phyloP scores from a whole-genome alignment of 306 rosid species.

The Prunus mira region DNA sequence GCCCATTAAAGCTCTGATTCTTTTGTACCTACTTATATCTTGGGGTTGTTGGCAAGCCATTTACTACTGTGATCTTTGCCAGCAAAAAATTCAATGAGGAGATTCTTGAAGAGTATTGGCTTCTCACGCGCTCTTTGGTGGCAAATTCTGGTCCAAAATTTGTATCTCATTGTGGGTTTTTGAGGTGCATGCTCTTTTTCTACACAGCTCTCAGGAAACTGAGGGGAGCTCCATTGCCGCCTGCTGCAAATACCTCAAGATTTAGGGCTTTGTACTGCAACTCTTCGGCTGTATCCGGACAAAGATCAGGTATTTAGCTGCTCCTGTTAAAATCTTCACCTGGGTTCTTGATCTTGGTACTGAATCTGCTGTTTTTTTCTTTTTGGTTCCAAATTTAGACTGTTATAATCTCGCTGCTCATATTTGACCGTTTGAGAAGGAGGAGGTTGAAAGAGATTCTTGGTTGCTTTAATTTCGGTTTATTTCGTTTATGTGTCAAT shows the following conservation, averaged over 20 bases:
- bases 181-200: conserved; percentile 25
- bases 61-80: conserved; percentile 17
- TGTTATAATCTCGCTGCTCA: not conserved
- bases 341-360: conserved; percentile 42
- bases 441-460: conserved; percentile 2
- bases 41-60: conserved; percentile 25
- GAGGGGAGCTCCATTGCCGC: not conserved
- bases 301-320: conserved; percentile 53
- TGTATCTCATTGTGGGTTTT: conserved; percentile 28
- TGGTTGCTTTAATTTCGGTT: conserved; percentile 19
- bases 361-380: conserved; percentile 18
- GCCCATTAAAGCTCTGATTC: conserved; percentile 31
- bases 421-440: conserved; percentile 32
- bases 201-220: not conserved
- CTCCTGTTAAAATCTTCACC: conserved; percentile 14
- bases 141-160: conserved; percentile 27
- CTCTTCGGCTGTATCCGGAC: not conserved
- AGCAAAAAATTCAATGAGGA: conserved; percentile 25
- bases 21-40: conserved; percentile 14
- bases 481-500: conserved; percentile 2
- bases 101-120: conserved; percentile 53
- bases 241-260: not conserved
- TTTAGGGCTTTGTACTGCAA: conserved; percentile 20
- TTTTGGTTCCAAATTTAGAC: not conserved
- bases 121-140: conserved; percentile 30